Evolutionary conservation across 1,284 basidiomycete species (phyloP).

Genomic region (Marasmius sp.): DNA sequence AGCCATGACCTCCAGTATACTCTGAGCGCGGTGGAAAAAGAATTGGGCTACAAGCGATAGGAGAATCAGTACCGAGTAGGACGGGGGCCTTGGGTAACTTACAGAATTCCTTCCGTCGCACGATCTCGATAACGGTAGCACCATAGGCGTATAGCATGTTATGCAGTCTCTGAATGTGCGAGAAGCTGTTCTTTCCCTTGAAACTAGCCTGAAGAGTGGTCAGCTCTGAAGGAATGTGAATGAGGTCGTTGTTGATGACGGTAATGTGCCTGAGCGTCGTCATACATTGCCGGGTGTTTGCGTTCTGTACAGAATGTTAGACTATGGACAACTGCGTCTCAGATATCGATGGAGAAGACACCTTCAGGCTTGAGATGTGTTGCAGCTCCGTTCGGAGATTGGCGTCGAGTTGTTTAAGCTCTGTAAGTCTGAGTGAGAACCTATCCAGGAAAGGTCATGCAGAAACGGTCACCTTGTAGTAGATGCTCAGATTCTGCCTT

Average conservation of each 20-base stretch:
- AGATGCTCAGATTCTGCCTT: constrained; percentile 49
- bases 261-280: constrained; percentile 70
- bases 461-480: constrained; percentile 47
- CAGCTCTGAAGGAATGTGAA: constrained; percentile 65
- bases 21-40: constrained; percentile 76
- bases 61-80: background rate
- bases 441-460: background rate
- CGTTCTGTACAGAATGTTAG: constrained; percentile 54
- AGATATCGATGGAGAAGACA: constrained; percentile 25
- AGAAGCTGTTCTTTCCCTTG: constrained; percentile 79
- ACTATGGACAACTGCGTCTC: constrained; percentile 6
- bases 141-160: constrained; percentile 93
- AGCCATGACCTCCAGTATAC: constrained; percentile 80
- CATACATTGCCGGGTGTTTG: constrained; percentile 72
- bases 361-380: constrained; percentile 59
- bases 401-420: constrained; percentile 63
- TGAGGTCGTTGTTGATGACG: constrained; percentile 72
- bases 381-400: constrained; percentile 59
- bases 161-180: constrained; percentile 87
- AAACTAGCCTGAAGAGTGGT: constrained; percentile 68
- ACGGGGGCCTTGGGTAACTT: constrained; percentile 22
- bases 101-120: constrained; percentile 88
- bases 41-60: constrained; percentile 53
- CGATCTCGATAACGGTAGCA: constrained; percentile 88
- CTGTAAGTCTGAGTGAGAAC: constrained; percentile 31